Evolutionary conservation across 176 grass and related monocot species (phyloP), one percentile per base, ranked within the genome.

Genomic region (Elymus sibiricus): DNA sequence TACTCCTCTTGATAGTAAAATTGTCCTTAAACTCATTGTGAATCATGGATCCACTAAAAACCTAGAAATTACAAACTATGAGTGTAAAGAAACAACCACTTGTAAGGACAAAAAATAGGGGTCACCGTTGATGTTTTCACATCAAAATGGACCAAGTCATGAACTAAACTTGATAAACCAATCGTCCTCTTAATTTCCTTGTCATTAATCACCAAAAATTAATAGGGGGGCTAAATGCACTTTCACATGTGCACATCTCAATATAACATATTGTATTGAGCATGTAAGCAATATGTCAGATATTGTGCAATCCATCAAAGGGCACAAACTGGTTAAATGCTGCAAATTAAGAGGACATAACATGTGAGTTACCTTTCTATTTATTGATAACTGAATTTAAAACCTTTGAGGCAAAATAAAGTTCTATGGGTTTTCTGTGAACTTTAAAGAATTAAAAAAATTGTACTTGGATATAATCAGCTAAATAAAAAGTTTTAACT

Each of bases 261-360:
- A 55, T 24, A 10, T 16, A 11, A 39, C 2, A 3, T 46, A 34
- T n/a, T 84, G 21, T 77, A 24, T 16, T 78, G 34, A 38, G n/a
- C 15, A 74, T 28, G n/a, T 34, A 58, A 14, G 16, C 34, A 60
- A 60, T 70, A 44, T 79, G 25, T 85, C 10, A 70, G 40, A 55
- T 64, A 56, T 56, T 56, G 53, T 81, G 31, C n/a, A 87, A 47
- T 87, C 11, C 6, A 3, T 77, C 42, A 85, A 65, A 77, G 22
- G 6, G 26, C 81, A 24, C 53, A 63, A 87, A 27, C 56, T 64
- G 74, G 40, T 26, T 74, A 32, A 26, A 81, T 69, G 39, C 9
- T 40, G 27, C 79, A 58, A 86, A 49, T 80, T 15, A 80, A 26
- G 17, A 70, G 12, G 66, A 46, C 67, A 79, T 46, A 62, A 60